These are phyloP conservation scores for Sanghuangporus baumii DNA, from an alignment of 1,284 basidiomycete species.

Conservation along the genomic window DNA sequence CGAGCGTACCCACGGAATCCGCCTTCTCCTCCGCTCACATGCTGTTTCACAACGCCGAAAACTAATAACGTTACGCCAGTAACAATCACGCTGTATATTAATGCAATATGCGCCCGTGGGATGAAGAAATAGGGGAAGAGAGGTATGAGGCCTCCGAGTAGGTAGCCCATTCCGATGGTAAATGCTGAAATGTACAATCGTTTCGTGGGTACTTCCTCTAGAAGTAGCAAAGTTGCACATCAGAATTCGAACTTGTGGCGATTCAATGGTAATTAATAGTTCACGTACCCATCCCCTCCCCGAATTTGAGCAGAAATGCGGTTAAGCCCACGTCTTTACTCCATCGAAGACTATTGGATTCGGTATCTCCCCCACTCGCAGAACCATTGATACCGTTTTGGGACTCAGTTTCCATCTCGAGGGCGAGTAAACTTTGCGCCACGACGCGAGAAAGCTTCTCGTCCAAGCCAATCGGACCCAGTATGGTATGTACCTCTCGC, in stretches of 20 bases:
- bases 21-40: slow-evolving; percentile 79
- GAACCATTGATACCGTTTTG: slow-evolving; percentile 21
- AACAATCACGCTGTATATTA: slow-evolving; percentile 69
- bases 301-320: slow-evolving; percentile 89
- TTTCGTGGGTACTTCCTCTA: slow-evolving; percentile 76
- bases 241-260: background rate
- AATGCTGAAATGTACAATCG: slow-evolving; percentile 80
- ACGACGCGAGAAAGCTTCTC: slow-evolving; percentile 76
- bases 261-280: background rate
- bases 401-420: slow-evolving; percentile 44
- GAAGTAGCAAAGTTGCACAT: background rate
- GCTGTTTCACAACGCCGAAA: slow-evolving; percentile 88
- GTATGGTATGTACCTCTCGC: slow-evolving; percentile 85
- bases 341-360: slow-evolving; percentile 50
- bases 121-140: slow-evolving; percentile 91
- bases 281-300: slow-evolving; percentile 76
- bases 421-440: slow-evolving; percentile 64
- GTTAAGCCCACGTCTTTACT: slow-evolving; percentile 77
- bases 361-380: slow-evolving; percentile 37
- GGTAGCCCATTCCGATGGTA: slow-evolving; percentile 86
- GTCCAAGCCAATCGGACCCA: slow-evolving; percentile 86
- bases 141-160: slow-evolving; percentile 85
- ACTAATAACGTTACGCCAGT: slow-evolving; percentile 83
- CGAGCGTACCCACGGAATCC: slow-evolving; percentile 59
- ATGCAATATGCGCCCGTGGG: slow-evolving; percentile 53